Percentiles rank a stretch among this genome's conserved stretches.
These are phyloP conservation scores for Ormosia semicastrata DNA, from an alignment of 306 rosid genomes.

Conservation along the genomic window DNA sequence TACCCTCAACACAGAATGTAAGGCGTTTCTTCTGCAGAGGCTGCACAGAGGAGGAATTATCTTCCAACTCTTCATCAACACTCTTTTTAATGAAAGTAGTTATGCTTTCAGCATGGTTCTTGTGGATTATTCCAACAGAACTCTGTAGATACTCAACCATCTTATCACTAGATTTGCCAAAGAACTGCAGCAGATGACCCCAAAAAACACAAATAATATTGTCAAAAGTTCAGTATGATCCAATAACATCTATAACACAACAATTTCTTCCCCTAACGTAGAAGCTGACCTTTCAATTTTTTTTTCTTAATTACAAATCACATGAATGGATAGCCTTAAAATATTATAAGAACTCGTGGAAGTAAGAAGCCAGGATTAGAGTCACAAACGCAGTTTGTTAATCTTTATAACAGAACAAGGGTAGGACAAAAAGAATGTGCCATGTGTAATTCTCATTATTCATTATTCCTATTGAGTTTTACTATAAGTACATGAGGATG, in stretches of 20 bases:
- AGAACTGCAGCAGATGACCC: slow-evolving; percentile 55
- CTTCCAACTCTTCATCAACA: slow-evolving; percentile 86
- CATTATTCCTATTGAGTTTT: background rate
- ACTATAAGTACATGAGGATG: no score
- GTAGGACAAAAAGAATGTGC: background rate
- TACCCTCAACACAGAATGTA: slow-evolving; percentile 95
- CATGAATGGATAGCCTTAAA: background rate
- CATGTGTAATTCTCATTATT: background rate
- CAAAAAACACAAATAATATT: background rate
- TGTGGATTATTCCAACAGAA: slow-evolving; percentile 93
- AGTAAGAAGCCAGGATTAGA: no score
- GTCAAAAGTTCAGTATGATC: background rate
- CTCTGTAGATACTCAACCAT: slow-evolving; percentile 92
- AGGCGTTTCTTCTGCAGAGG: slow-evolving; percentile 59
- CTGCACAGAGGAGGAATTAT: slow-evolving; percentile 39
- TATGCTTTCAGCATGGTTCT: slow-evolving; percentile 93
- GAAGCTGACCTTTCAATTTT: no score
- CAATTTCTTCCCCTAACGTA: background rate
- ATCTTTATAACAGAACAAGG: background rate
- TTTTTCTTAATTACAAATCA: background rate
- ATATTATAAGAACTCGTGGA: background rate
- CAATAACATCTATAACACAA: background rate
- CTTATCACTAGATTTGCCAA: slow-evolving; percentile 76
- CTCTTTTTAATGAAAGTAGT: slow-evolving; percentile 82
- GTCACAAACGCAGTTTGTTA: background rate